Conservation (phyloP, 371 early-diverging fungal genomes). For the Saksenaea oblongispora region DNA sequence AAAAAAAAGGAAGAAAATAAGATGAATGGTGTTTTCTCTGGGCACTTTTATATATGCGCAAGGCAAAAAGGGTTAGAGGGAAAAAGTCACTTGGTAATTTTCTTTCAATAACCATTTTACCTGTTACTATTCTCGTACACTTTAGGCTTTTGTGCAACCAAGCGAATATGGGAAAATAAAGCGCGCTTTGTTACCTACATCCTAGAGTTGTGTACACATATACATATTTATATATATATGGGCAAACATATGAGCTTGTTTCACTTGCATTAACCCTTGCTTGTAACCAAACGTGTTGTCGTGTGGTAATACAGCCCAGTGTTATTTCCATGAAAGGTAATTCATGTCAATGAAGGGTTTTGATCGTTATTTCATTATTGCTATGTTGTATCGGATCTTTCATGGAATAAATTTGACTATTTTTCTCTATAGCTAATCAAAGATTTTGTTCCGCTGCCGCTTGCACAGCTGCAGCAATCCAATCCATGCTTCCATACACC, state of each 20-base stretch:
- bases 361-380: no score
- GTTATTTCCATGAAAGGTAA: no score
- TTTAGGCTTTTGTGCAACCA: neutral
- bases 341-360: no score
- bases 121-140: neutral
- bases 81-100: slow-evolving; percentile 3
- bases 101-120: neutral
- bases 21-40: neutral
- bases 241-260: neutral
- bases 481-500: neutral
- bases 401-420: no score
- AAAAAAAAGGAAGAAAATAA: neutral
- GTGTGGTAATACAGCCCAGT: no score
- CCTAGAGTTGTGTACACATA: neutral
- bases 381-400: no score
- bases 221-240: no score
- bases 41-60: neutral
- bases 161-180: neutral
- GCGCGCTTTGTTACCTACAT: neutral
- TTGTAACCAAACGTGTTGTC: no score
- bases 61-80: neutral
- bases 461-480: neutral
- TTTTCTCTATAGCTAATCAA: no score
- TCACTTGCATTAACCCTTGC: neutral
- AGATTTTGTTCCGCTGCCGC: neutral